Evolutionary conservation across 768 basidiomycete species (phyloP), one percentile per base, ranked within the genome.

Genomic region (Phylloporus sp.): DNA sequence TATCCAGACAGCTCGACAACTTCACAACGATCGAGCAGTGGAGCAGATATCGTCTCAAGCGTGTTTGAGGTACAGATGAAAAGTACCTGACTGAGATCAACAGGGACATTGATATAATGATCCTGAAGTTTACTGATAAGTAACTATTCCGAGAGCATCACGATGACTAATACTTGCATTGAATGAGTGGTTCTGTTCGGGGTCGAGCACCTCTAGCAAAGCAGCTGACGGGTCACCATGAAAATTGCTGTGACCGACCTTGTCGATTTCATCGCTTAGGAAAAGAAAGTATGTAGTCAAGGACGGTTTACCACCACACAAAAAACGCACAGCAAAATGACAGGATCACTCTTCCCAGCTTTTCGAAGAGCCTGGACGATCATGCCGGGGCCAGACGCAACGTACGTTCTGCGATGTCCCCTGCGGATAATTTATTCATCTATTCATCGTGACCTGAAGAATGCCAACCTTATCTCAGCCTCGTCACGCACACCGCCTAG

Each of bases 61-160:
- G 84, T 77, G 62, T 96, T 96, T 27, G 92, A 88, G 0, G 94
- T 95, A 55, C 91, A 94, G 52, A 96, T 87, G 66, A 96, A 95
- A 17, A 95, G 72, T 11, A 94, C 82, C 60, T 89, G 90, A 44
- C 84, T 86, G 40, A 95, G 76, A 56, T 94, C 90, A 42, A 94
- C 78, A 2, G 90, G 90, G 9, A 89, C 82, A 50, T 92, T 90
- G 61, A 93, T 78, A 59, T 91, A 95, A 67, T 96, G 93, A 64
- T 96, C 93, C 80, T 90, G 58, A 26, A 63, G 4, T 17, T 31
- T 1, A 13, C n/a, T 54, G 8, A 32, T 48, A 7, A 43, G 43
- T 22, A 10, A 17, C 20, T 14, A 9, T 24, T 13, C 8, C 37
- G 29, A 38, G 17, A 33, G 21, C 39, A 28, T 17, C 9, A 35